Base-by-base conservation (phyloP, 2,329 filamentous ascomycete genomes). In the Pezicula neosporulosa region DNA sequence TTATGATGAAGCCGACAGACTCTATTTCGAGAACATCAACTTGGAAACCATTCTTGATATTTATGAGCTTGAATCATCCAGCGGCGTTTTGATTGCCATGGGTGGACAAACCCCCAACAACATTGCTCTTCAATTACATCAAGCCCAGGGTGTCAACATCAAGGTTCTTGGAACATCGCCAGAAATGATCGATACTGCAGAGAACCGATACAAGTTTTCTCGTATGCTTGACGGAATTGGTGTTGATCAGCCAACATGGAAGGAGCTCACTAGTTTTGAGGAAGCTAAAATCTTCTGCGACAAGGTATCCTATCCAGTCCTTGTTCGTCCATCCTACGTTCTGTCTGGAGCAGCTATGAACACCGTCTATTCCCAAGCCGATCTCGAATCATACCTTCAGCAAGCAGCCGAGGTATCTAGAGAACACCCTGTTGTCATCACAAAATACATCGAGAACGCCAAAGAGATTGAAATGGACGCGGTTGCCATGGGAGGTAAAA, bases 391-490 rank as follows among this genome's bases (percentile, higher is more conserved):
- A 64, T 97, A 95, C 71, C 78, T 99, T 42, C 83, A 89, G 58
- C 93, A 97, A 72, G 94, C 94, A 49, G 89, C 83, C 6, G 92
- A 96, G 59, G 94, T 99, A 44, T 97, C 94, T 6, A 85, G 89
- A 56, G 93, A 97, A 56, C 90, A 97, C 69, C 94, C 94, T 1
- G 94, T 99, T 10, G 94, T 99, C 55, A 97, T 99, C 66, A 97
- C 93, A 55, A 99, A 99, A 76, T 99, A 97, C 74, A 97, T 99
- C 60, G 94, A 99, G 77, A 94, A 96, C 60, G 94, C 94, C 59
- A 97, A 99, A 78, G 94, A 99, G 71, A 97, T 99, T 57, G 94
- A 99, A 72, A 97, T 99, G 94, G 94, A 99, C 63, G 94, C 94
- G 38, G 94, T 99, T 42, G 94, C 93, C 49, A 87, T 86, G 63